These are phyloP conservation scores for Earliella scabrosa DNA, from an alignment of 1,284 basidiomycete genomes.

Conservation along the genomic window DNA sequence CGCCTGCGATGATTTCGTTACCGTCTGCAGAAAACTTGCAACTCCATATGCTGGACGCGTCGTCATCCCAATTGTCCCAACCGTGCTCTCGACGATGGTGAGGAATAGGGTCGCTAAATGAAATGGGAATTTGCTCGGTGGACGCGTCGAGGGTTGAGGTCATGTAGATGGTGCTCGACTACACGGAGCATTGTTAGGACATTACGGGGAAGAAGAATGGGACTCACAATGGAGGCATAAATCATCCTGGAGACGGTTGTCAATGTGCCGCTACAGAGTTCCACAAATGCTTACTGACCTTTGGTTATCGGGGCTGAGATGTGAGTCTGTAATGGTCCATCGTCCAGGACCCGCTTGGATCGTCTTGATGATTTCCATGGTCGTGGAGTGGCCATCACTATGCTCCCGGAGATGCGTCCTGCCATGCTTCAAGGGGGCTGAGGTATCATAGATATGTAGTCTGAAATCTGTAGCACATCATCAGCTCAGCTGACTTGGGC, in stretches of 20 bases:
- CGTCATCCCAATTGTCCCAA: conserved; percentile 36
- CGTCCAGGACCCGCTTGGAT: conserved; percentile 77
- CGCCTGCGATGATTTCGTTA: conserved; percentile 85
- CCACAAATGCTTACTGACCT: conserved; percentile 48
- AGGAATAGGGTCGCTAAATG: conserved; percentile 59
- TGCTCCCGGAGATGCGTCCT: conserved; percentile 21
- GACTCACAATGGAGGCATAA: conserved; percentile 83
- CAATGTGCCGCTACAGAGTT: neutral
- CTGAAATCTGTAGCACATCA: conserved; percentile 66
- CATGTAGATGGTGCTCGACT: conserved; percentile 84
- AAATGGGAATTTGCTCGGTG: conserved; percentile 72
- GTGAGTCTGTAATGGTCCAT: conserved; percentile 97
- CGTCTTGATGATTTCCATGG: conserved; percentile 78
- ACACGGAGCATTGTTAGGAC: neutral
- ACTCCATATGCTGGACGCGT: conserved; percentile 83
- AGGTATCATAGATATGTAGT: conserved; percentile 88
- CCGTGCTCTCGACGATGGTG: conserved; percentile 30
- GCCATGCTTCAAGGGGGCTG: conserved; percentile 41
- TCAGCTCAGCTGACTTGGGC: neutral
- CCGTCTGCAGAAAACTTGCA: conserved; percentile 97
- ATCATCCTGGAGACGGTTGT: conserved; percentile 67
- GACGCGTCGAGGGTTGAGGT: conserved; percentile 80
- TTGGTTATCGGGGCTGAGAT: conserved; percentile 90
- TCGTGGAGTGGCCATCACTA: conserved; percentile 57
- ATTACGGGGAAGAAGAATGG: neutral